phyloP scores from a whole-genome alignment of 345 rosid genomes.

The Brassica cretica region DNA sequence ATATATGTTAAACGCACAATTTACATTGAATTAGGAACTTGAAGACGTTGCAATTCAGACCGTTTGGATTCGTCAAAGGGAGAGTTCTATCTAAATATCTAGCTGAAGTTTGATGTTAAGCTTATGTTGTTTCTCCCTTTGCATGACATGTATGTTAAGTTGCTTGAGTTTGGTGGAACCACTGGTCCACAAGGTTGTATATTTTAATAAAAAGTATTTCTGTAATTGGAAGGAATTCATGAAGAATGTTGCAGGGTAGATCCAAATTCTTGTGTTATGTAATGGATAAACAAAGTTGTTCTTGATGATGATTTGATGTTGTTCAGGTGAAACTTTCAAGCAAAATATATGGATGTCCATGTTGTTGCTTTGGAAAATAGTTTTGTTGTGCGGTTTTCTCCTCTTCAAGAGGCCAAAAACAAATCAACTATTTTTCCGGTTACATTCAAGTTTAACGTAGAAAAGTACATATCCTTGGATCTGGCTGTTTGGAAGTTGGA shows the following conservation, averaged over 20 bases:
- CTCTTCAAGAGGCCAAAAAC: too few relatives aligned
- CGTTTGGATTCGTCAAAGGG: background rate
- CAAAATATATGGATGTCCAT: background rate
- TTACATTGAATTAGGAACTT: background rate
- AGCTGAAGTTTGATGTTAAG: background rate
- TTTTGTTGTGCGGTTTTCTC: too few relatives aligned
- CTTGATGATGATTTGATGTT: background rate
- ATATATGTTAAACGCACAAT: background rate
- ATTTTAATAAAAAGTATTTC: too few relatives aligned
- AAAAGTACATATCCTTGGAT: background rate
- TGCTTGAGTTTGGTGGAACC: background rate
- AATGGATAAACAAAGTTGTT: background rate
- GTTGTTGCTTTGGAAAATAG: background rate
- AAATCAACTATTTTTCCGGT: too few relatives aligned
- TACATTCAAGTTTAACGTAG: too few relatives aligned
- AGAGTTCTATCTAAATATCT: background rate
- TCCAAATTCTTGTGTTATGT: background rate
- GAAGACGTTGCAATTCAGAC: background rate
- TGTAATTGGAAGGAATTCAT: too few relatives aligned
- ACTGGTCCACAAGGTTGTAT: background rate
- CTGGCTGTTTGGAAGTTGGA: background rate
- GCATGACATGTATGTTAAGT: background rate
- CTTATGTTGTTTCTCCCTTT: background rate
- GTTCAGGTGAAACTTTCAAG: background rate
- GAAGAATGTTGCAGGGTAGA: too few relatives aligned